Percentiles rank a stretch among this genome's conserved stretches.
These are phyloP conservation scores for baker's yeast (Saccharomyces cerevisiae) DNA, from an alignment of 805 yeast genomes.

Conservation along the genomic window DNA sequence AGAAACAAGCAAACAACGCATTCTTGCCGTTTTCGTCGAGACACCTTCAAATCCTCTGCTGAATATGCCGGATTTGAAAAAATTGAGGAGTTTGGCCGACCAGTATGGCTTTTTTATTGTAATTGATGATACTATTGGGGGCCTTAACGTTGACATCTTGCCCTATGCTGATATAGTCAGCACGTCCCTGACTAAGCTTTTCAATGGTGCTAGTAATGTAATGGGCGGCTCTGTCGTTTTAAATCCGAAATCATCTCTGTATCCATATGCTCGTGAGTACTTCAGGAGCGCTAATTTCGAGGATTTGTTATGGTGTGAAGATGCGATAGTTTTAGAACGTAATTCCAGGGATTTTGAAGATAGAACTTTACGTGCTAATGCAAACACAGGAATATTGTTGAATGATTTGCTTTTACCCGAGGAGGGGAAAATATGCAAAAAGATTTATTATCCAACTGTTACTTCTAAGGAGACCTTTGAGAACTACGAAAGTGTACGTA, in stretches of 20 bases:
- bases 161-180: constrained; percentile 72
- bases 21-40: constrained; percentile 71
- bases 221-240: constrained; percentile 82
- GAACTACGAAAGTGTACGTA: constrained; percentile 7
- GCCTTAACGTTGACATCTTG: constrained; percentile 56
- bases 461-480: constrained; percentile 7
- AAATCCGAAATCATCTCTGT: constrained; percentile 50
- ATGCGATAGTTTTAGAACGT: constrained; percentile 79
- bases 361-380: constrained; percentile 44
- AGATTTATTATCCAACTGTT: constrained; percentile 7
- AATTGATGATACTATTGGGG: constrained; percentile 85
- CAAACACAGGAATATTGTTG: constrained; percentile 34
- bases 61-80: constrained; percentile 64
- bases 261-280: constrained; percentile 40
- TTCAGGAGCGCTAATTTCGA: constrained; percentile 42
- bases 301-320: constrained; percentile 83
- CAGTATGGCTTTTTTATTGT: constrained; percentile 62
- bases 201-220: constrained; percentile 89
- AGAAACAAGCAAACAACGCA: constrained; percentile 40
- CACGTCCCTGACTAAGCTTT: constrained; percentile 86
- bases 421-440: constrained; percentile 6
- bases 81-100: constrained; percentile 53
- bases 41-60: constrained; percentile 86
- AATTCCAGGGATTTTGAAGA: constrained; percentile 76
- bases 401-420: constrained; percentile 4